A percentile compares a stretch with the other conserved stretches of the same genome.
These are phyloP conservation scores for Diutina siamensis DNA, from an alignment of 1,139 yeast species.

Conservation along the genomic window DNA sequence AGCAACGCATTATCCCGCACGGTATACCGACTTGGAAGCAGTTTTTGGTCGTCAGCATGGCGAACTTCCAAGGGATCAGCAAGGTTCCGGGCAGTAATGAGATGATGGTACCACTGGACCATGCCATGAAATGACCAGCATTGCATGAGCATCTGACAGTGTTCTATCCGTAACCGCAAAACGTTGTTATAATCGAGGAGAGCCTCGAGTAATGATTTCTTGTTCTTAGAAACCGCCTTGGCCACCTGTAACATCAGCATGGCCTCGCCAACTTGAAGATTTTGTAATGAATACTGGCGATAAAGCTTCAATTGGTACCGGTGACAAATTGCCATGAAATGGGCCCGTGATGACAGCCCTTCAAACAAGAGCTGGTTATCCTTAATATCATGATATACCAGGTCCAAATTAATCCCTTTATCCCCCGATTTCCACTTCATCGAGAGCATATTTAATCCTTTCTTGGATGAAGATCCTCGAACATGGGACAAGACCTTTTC, in stretches of 20 bases:
- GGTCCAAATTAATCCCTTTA: neutral
- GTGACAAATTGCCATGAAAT: conserved; percentile 12
- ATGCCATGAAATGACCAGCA: conserved; percentile 33
- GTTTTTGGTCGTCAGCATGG: conserved; percentile 18
- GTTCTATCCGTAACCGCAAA: conserved; percentile 29
- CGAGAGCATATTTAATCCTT: conserved; percentile 12
- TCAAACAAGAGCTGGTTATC: conserved; percentile 28
- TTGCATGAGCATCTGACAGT: conserved; percentile 29
- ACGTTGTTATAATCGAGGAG: conserved; percentile 23
- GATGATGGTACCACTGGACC: conserved; percentile 28
- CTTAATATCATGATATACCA: conserved; percentile 13
- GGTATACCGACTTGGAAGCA: conserved; percentile 20
- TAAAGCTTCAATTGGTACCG: conserved; percentile 17
- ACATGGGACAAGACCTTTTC: conserved; percentile 11
- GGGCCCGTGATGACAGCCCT: conserved; percentile 16
- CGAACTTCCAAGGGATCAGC: conserved; percentile 24
- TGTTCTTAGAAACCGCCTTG: conserved; percentile 11
- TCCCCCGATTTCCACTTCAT: conserved; percentile 9
- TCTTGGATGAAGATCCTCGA: conserved; percentile 11
- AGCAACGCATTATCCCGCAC: conserved; percentile 3
- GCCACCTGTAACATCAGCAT: conserved; percentile 22
- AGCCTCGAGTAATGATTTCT: conserved; percentile 11
- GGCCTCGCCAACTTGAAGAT: conserved; percentile 27
- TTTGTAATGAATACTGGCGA: conserved; percentile 21
- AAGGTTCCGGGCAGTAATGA: conserved; percentile 26